Conservation (phyloP, 805 yeast genomes). For the Tetrapisispora fleetii region DNA sequence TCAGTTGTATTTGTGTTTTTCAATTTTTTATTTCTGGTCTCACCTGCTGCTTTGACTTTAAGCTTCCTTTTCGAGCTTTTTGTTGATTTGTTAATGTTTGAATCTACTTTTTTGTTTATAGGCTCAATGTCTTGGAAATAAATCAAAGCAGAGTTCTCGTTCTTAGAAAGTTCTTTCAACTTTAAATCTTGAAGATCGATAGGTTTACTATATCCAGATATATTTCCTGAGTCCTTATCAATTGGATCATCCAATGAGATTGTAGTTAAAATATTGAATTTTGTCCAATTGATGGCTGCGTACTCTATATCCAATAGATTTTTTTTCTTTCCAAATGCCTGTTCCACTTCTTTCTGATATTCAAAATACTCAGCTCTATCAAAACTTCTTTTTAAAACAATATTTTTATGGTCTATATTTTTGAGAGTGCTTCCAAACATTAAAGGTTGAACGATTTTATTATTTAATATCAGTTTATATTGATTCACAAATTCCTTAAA, state of each 20-base stretch:
- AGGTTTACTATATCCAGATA: conserved; percentile 31
- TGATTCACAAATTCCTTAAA: conserved; percentile 45
- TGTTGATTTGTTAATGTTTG: conserved; percentile 16
- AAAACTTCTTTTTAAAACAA: conserved; percentile 28
- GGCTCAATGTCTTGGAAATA: conserved; percentile 2
- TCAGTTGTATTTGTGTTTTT: neutral
- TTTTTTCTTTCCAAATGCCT: conserved; percentile 29
- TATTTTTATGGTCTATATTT: neutral
- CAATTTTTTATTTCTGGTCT: conserved; percentile 38
- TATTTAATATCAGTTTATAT: conserved; percentile 33
- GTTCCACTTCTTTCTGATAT: conserved; percentile 28
- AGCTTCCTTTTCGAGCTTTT: conserved; percentile 34
- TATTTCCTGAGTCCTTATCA: conserved; percentile 38
- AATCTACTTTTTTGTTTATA: neutral
- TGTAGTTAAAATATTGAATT: conserved; percentile 61
- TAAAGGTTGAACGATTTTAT: neutral
- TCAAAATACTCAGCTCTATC: conserved; percentile 46
- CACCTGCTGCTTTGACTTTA: conserved; percentile 63
- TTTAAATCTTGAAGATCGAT: conserved; percentile 32
- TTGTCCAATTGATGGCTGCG: conserved; percentile 83
- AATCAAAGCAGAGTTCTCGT: neutral
- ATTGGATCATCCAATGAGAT: conserved; percentile 55
- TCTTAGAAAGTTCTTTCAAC: conserved; percentile 5
- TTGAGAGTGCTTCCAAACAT: neutral
- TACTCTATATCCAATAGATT: conserved; percentile 39